Evolutionary conservation across 108 stramenopile genomes (phyloP), one percentile per base, ranked within the genome.

Genomic region (Stephanodiscus minutulus): DNA sequence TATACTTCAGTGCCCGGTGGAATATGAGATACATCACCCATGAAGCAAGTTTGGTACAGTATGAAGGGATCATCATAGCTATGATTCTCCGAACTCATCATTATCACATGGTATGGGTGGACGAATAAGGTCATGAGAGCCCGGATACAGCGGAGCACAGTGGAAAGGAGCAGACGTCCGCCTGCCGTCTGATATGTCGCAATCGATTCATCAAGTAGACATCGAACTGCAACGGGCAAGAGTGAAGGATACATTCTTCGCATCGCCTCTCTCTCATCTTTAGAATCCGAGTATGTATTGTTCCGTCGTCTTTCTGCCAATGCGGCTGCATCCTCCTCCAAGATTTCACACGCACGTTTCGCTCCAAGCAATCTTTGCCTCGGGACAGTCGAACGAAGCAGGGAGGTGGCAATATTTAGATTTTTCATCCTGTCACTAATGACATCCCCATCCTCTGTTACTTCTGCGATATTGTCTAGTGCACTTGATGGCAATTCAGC

Each of bases 341-440:
- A 69, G 11, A 70, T 18, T 20, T 66, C 25, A 35, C 72, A 69
- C 22, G 88, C 66, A 33, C 65, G 65, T 66, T 75, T 76, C 41
- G 78, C 90, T 22, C 88, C 93, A 80, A 91, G 88, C 17, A 94
- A 36, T 27, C 79, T 84, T 81, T 94, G 93, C 64, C 93, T 66
- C 31, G 84, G 66, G 17, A 77, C 72, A 10, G 89, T 83, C 9
- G 90, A 91, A 47, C 93, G 82, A 21, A 94, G 61, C 52, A 94
- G 76, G 10, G 82, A 85, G 59, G 89, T 89, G 8, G 89, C 87
- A 17, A 82, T 47, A 24, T 66, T 56, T n/a, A 82, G 64, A 55
- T 84, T 67, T 15, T 76, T 61, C 15, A 54, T 39, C 41, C 60
- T 43, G 1, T 54, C 43, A 72, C 35, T 68, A 18, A 49, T 63